These are phyloP conservation scores for Inonotus obliquus DNA, from an alignment of 1,284 basidiomycete genomes.

Conservation along the genomic window DNA sequence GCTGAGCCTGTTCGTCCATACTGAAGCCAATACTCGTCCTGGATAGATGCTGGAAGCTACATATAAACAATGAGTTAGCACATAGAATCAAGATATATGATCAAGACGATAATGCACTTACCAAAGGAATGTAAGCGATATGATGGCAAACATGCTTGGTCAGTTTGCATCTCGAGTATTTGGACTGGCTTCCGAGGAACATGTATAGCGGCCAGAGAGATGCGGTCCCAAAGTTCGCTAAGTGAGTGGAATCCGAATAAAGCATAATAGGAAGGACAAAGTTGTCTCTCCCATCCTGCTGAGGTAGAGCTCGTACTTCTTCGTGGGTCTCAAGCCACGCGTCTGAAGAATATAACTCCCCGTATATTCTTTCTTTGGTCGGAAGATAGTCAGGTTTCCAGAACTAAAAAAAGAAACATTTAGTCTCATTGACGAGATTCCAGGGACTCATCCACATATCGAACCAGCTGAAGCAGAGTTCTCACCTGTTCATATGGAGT, in stretches of 20 bases:
- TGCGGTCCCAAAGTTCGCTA: constrained; percentile 30
- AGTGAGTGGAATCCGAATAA: constrained; percentile 34
- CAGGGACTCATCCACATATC: no score
- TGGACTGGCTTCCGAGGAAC: constrained; percentile 28
- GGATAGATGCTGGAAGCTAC: constrained; percentile 25
- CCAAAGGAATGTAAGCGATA: constrained; percentile 22
- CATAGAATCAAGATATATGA: constrained; percentile 10
- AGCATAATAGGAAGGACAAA: constrained; percentile 31
- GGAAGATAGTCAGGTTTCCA: constrained; percentile 22
- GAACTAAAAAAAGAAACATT: no score
- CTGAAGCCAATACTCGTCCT: constrained; percentile 11
- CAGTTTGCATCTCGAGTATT: constrained; percentile 26
- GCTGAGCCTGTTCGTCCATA: neutral
- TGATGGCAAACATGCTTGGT: constrained; percentile 19
- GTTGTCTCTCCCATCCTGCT: constrained; percentile 12
- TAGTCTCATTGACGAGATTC: no score
- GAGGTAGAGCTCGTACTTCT: neutral
- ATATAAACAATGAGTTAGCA: neutral
- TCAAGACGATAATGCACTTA: constrained; percentile 19
- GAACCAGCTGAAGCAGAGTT: no score
- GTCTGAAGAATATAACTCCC: constrained; percentile 30
- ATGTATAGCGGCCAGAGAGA: constrained; percentile 32
- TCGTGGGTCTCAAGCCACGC: constrained; percentile 26
- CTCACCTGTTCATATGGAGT: constrained; percentile 27
- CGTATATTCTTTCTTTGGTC: constrained; percentile 23